A percentile compares a stretch with the other conserved stretches of the same genome.
Conservation (phyloP, 495 filamentous ascomycete species). For the Glutinoglossum americanum region DNA sequence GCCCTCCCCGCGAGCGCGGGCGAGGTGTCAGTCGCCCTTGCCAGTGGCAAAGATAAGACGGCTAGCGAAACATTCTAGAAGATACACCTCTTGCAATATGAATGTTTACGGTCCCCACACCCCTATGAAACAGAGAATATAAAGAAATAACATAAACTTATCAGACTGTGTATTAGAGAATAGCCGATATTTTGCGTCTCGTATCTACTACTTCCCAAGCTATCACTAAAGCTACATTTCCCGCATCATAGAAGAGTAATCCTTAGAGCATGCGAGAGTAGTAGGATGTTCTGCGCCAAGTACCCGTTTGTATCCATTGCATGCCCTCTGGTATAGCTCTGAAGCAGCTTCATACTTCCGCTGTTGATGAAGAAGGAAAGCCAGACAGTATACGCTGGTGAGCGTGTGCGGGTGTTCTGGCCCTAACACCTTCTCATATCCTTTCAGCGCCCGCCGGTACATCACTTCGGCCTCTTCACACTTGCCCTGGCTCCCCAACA, state of each 20-base stretch:
- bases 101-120: too few species aligned
- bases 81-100: too few species aligned
- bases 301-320: conserved; percentile 1
- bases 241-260: conserved; percentile 1
- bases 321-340: conserved; percentile 5
- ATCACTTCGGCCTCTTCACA: background rate
- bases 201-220: background rate
- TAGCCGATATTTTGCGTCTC: background rate
- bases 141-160: background rate
- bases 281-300: conserved; percentile 4
- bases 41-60: too few species aligned
- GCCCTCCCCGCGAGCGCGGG: too few species aligned
- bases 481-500: too few species aligned
- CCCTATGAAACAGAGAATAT: too few species aligned
- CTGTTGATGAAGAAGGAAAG: conserved; percentile 4
- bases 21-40: too few species aligned
- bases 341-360: conserved; percentile 3
- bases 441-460: background rate
- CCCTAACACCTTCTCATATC: background rate
- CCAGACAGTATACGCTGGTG: background rate
- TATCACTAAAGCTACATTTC: background rate
- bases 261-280: conserved; percentile 2
- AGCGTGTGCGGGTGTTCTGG: conserved; percentile 1
- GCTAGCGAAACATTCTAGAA: too few species aligned
- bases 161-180: background rate